These are phyloP conservation scores for Epichloe hybrida DNA, from an alignment of 2,329 filamentous ascomycete species.

Conservation along the genomic window DNA sequence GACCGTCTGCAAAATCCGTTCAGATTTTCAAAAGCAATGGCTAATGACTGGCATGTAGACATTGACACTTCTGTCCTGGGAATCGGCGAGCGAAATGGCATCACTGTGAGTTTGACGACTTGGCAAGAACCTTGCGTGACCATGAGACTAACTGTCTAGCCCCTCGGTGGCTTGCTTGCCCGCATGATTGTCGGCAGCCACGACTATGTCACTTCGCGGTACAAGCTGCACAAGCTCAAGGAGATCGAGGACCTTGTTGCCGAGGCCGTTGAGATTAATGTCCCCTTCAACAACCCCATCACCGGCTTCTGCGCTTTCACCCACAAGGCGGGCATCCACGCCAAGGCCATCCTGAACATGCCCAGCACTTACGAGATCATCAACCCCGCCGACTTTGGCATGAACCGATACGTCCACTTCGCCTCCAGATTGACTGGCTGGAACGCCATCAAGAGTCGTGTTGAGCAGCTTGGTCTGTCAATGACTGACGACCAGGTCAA, in stretches of 20 bases:
- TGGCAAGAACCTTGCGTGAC: not conserved
- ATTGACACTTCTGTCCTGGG: constrained; percentile 6
- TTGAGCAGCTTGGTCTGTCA: constrained; percentile 65
- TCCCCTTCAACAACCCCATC: constrained; percentile 18
- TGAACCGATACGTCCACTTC: constrained; percentile 32
- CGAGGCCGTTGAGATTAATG: constrained; percentile 11
- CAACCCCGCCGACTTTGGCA: constrained; percentile 52
- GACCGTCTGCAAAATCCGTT: not conserved
- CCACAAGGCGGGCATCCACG: constrained; percentile 23
- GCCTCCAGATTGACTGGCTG: constrained; percentile 73
- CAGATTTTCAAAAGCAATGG: not conserved
- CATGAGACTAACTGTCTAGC: constrained; percentile 1
- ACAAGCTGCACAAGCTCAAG: constrained; percentile 82
- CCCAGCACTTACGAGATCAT: constrained; percentile 70
- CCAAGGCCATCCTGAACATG: constrained; percentile 14
- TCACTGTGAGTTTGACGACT: constrained; percentile 2
- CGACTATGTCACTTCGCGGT: constrained; percentile 25
- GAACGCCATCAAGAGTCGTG: constrained; percentile 90
- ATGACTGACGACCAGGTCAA: constrained; percentile 21
- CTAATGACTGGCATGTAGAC: not conserved
- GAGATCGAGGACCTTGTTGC: constrained; percentile 71
- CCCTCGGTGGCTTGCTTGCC: constrained; percentile 9
- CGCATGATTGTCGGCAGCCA: constrained; percentile 23
- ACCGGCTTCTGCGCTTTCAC: constrained; percentile 21
- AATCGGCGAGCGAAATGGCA: constrained; percentile 7